These are phyloP conservation scores for Salix exigua DNA, from an alignment of 345 rosid species.

Conservation along the genomic window DNA sequence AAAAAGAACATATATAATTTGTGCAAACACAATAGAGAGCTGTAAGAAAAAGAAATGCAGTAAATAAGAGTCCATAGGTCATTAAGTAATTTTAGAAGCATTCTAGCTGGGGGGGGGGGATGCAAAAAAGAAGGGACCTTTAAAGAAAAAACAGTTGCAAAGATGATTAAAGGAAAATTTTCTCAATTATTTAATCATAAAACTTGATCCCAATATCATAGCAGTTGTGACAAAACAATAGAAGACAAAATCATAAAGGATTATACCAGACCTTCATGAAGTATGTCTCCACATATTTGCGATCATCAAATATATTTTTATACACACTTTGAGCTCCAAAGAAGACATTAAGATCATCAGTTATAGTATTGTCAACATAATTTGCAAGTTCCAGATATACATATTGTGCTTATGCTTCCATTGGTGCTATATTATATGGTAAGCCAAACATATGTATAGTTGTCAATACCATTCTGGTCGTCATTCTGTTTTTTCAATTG, in stretches of 20 bases:
- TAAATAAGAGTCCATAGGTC: too few relatives aligned
- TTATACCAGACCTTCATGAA: conserved; percentile 61
- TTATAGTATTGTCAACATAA: conserved; percentile 93
- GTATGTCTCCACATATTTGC: conserved; percentile 96
- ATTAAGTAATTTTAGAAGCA: not conserved
- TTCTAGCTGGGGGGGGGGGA: not conserved
- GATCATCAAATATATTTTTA: conserved; percentile 95
- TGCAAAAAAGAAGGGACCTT: not conserved
- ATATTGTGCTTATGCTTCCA: too few relatives aligned
- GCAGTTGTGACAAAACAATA: not conserved
- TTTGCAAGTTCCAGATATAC: too few relatives aligned
- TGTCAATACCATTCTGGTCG: too few relatives aligned
- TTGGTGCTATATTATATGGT: too few relatives aligned
- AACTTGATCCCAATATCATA: not conserved
- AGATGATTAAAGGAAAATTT: not conserved
- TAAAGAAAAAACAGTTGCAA: not conserved
- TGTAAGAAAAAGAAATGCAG: not conserved
- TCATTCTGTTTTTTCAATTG: too few relatives aligned
- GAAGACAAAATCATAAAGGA: not conserved
- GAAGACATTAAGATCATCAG: conserved; percentile 95
- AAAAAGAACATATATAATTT: not conserved
- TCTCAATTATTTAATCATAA: not conserved
- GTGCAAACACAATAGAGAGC: not conserved
- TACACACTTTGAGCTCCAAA: conserved; percentile 82
- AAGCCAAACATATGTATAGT: too few relatives aligned